Conservation (phyloP, 78 protist genomes). For the Cavenderia fasciculata region DNA sequence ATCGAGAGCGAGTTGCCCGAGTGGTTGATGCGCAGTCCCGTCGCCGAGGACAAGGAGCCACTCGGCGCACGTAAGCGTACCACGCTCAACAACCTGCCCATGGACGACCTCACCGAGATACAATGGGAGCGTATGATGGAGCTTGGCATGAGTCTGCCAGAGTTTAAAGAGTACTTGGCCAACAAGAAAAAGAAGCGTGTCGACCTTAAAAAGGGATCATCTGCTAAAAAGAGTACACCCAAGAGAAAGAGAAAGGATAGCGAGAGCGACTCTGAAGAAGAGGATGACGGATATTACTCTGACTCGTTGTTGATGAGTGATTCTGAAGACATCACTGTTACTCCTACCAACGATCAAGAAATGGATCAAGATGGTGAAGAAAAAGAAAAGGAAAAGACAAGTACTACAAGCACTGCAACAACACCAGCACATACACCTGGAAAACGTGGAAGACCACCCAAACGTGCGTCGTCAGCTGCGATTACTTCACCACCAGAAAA, state of each 20-base stretch:
- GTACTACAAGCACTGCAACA: background rate
- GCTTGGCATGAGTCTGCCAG: constrained; percentile 36
- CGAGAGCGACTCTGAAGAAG: constrained; percentile 4
- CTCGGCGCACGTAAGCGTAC: background rate
- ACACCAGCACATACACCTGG: background rate
- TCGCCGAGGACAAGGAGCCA: constrained; percentile 23
- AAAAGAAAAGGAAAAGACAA: background rate
- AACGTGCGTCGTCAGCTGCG: background rate
- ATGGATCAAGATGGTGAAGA: background rate
- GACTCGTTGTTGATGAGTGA: background rate
- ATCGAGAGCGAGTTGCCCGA: constrained; percentile 60
- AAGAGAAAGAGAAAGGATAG: background rate
- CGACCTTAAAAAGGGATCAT: background rate
- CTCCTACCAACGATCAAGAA: background rate
- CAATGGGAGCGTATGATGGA: constrained; percentile 44
- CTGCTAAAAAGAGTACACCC: background rate
- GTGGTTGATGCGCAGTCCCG: constrained; percentile 33
- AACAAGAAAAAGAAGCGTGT: background rate
- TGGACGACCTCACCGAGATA: constrained; percentile 37
- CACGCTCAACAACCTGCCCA: background rate
- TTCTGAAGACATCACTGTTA: background rate
- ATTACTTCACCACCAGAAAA: background rate
- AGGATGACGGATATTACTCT: background rate
- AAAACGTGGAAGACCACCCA: background rate
- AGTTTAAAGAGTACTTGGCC: constrained; percentile 16